Evolutionary conservation across 2,329 filamentous ascomycete species (phyloP), one percentile per base, ranked within the genome.

Genomic region (Colletotrichum eremochloae): DNA sequence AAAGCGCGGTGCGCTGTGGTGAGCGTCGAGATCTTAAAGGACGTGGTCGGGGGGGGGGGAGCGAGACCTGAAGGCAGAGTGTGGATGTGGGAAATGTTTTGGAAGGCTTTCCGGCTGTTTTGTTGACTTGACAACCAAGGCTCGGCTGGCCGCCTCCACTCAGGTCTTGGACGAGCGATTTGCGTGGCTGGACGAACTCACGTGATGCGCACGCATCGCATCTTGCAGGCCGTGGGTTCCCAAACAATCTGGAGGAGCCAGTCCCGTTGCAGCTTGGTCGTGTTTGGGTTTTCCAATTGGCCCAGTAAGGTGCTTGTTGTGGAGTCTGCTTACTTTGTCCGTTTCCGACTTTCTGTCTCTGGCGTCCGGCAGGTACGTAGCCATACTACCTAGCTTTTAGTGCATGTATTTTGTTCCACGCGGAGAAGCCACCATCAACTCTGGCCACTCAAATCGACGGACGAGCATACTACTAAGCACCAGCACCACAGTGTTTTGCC

Each of bases 261-360:
- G 58, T 63, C 58, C 66, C 50, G n/a, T 63, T 55, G 50, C 31
- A 63, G 66, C 62, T 64, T 68, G 57, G 57, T 55, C 38, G 46
- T 68, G 66, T 68, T 57, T 68, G 66, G 58, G 18, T 29, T 56
- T 63, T 55, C 50, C 58, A 55, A 68, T 68, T 63, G 66, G 66
- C 40, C 29, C 50, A 56, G 48, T 36, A 31, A 14, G 24, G 40
- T 67, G 48, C 55, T 53, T 69, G 58, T 64, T 69, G 67, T 65
- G 67, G 66, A 44, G 61, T 58, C 68, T n/a, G 74, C 57, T 55
- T 76, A 73, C 55, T 74, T 74, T 38, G 69, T 74, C 76, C 38
- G 68, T 67, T 29, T 63, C 61, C 75, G 68, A 52, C 33, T 42
- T 52, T 76, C 74, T 56, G 68, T 57, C 71, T 70, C 62, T 61